Conservation (phyloP, 352 stramenopile genomes). For the Vaucheria bursata region DNA sequence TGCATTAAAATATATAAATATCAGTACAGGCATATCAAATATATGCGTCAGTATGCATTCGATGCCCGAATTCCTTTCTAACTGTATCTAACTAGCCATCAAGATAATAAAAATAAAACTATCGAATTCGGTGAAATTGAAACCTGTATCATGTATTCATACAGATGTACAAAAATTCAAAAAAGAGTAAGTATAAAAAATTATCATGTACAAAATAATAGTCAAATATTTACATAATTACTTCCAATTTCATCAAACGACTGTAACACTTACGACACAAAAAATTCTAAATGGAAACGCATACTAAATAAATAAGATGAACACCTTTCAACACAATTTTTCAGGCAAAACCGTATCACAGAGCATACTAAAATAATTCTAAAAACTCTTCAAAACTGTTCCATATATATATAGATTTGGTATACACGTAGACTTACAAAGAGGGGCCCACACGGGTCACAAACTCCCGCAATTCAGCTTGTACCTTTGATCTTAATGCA, state of each 20-base stretch:
- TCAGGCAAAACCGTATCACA: conserved; percentile 5
- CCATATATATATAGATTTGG: conserved; percentile 33
- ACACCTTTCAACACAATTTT: conserved; percentile 29
- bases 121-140: background rate
- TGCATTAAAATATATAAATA: background rate
- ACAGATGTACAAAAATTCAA: too few relatives aligned
- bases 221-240: too few relatives aligned
- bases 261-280: background rate
- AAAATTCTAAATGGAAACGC: background rate
- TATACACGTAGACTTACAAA: conserved; percentile 44
- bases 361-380: background rate
- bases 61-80: background rate
- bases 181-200: too few relatives aligned
- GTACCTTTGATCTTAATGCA: conserved; percentile 26
- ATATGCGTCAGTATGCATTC: background rate
- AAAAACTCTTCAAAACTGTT: background rate
- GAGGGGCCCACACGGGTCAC: conserved; percentile 46
- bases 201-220: too few relatives aligned
- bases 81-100: background rate
- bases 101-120: background rate
- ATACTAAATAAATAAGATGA: background rate
- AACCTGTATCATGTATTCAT: too few relatives aligned
- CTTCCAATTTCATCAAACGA: conserved; percentile 3
- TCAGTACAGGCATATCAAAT: background rate
- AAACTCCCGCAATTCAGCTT: conserved; percentile 45